These are phyloP conservation scores for Linnemannia hyalina DNA, from an alignment of 192 early-diverging fungal species.

Conservation along the genomic window DNA sequence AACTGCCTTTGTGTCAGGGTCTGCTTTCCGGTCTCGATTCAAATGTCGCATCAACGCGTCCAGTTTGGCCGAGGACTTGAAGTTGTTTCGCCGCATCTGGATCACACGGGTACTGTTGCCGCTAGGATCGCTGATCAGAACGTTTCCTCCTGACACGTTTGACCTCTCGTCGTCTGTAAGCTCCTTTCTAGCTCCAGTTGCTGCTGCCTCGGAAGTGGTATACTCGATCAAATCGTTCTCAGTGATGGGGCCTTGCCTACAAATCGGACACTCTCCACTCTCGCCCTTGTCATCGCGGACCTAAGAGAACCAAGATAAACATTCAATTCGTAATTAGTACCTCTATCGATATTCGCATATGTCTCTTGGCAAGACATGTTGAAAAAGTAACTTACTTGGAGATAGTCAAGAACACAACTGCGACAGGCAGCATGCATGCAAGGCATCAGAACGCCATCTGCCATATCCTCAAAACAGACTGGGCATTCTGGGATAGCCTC, in stretches of 20 bases:
- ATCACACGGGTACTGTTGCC: constrained; percentile 18
- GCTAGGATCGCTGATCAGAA: neutral
- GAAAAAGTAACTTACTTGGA: constrained; percentile 51
- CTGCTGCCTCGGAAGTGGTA: constrained; percentile 1
- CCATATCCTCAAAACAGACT: constrained; percentile 68
- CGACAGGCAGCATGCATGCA: constrained; percentile 71
- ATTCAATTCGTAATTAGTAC: neutral
- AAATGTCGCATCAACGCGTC: constrained; percentile 62
- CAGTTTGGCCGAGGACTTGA: constrained; percentile 62
- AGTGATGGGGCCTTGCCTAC: constrained; percentile 62
- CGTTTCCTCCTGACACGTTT: constrained; percentile 18
- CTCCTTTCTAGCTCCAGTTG: neutral
- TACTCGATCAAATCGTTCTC: constrained; percentile 61
- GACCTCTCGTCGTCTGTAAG: neutral
- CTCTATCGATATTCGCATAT: neutral
- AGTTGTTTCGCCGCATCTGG: constrained; percentile 52
- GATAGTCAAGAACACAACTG: constrained; percentile 63
- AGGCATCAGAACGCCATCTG: constrained; percentile 62
- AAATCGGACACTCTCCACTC: constrained; percentile 67
- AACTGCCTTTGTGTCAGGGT: constrained; percentile 76
- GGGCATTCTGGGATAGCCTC: constrained; percentile 62
- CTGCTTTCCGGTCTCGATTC: constrained; percentile 21
- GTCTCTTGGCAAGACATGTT: neutral
- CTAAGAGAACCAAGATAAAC: constrained; percentile 25
- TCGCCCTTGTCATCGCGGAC: constrained; percentile 59